A percentile compares a stretch with the other conserved stretches of the same genome.
Conservation (phyloP, 768 basidiomycete genomes). For the Asterophora lycoperdoides region DNA sequence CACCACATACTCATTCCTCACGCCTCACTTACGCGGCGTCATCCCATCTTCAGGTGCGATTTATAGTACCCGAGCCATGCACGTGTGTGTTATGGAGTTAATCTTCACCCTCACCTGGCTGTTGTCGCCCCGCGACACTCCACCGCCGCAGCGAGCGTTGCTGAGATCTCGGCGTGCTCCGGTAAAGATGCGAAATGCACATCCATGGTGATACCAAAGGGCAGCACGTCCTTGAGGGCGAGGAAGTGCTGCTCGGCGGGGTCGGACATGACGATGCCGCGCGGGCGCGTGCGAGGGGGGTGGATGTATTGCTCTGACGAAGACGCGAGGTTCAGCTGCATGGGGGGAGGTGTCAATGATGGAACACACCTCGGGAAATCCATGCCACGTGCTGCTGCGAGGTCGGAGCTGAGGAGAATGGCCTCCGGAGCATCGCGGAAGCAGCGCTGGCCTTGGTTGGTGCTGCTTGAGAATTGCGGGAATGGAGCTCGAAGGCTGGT, state of each 20-base stretch:
- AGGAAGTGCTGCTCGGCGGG: constrained; percentile 50
- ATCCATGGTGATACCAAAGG: constrained; percentile 36
- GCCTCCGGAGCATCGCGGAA: constrained; percentile 43
- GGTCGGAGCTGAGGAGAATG: constrained; percentile 50
- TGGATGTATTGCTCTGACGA: constrained; percentile 77
- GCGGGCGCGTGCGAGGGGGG: constrained; percentile 62
- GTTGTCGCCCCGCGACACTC: too few species aligned
- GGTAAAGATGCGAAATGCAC: constrained; percentile 14
- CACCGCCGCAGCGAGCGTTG: too few species aligned
- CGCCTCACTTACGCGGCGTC: constrained; percentile 36
- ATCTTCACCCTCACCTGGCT: constrained; percentile 27
- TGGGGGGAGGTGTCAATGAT: neutral
- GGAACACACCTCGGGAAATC: constrained; percentile 54
- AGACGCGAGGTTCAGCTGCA: constrained; percentile 60
- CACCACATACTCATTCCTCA: constrained; percentile 34
- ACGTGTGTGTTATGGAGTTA: constrained; percentile 45
- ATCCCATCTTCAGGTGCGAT: constrained; percentile 34
- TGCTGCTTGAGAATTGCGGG: constrained; percentile 45
- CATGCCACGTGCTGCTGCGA: constrained; percentile 62
- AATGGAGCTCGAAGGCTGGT: constrained; percentile 52
- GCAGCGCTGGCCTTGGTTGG: constrained; percentile 44
- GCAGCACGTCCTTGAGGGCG: constrained; percentile 30
- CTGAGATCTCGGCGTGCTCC: too few species aligned
- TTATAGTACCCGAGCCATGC: constrained; percentile 60
- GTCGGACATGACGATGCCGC: constrained; percentile 52